Conservation (phyloP, 1,284 basidiomycete species). For the Trametes polyzona region DNA sequence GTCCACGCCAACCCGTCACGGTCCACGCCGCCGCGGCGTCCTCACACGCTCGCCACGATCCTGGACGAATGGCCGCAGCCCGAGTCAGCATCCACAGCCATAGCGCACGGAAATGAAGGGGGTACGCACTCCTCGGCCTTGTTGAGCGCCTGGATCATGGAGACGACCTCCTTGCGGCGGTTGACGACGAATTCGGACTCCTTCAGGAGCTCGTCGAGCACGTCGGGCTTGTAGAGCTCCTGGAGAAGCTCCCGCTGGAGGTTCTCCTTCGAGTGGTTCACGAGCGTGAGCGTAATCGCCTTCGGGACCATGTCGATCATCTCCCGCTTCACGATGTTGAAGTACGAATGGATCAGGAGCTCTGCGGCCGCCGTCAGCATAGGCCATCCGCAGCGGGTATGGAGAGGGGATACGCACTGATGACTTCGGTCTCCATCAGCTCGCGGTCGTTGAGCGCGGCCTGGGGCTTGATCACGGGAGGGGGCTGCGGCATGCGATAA, state of each 20-base stretch:
- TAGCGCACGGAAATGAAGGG: constrained; percentile 2
- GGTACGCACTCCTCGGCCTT: constrained; percentile 92
- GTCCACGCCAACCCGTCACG: constrained; percentile 9
- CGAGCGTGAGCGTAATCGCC: constrained; percentile 93
- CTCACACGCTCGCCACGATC: constrained; percentile 43
- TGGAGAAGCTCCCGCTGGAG: constrained; percentile 88
- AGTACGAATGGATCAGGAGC: constrained; percentile 91
- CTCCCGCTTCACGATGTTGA: constrained; percentile 97
- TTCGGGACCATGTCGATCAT: constrained; percentile 99
- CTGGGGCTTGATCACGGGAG: constrained; percentile 90
- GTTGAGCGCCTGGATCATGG: constrained; percentile 88
- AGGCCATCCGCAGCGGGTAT: neutral
- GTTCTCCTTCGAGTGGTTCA: constrained; percentile 91
- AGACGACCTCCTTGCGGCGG: constrained; percentile 86
- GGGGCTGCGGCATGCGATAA: constrained; percentile 66
- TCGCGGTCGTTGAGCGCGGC: constrained; percentile 94
- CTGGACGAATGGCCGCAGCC: constrained; percentile 23
- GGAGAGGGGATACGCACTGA: constrained; percentile 73
- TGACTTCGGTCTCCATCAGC: constrained; percentile 98
- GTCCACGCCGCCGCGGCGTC: neutral
- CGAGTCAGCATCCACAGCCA: neutral
- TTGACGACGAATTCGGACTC: constrained; percentile 87
- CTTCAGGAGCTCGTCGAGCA: constrained; percentile 90
- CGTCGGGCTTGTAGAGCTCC: constrained; percentile 90
- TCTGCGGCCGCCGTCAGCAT: constrained; percentile 54